phyloP scores from a whole-genome alignment of 257 asterid genomes.

The Solanum gracilifrons region DNA sequence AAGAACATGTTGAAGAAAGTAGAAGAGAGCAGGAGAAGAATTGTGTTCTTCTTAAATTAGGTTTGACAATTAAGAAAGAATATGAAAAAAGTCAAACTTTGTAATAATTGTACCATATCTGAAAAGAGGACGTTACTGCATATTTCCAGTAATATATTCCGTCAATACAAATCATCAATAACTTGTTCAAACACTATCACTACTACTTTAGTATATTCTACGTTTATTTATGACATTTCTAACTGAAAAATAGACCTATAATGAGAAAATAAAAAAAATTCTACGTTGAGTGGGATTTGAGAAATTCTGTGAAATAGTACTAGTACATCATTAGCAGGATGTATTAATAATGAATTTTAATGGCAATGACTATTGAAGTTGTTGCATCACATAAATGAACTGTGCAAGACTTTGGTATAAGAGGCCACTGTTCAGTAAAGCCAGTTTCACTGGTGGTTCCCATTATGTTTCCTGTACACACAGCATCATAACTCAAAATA shows the following conservation, averaged over 20 bases:
- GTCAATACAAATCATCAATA: neutral
- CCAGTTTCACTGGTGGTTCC: neutral
- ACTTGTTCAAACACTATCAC: neutral
- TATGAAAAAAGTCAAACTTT: neutral
- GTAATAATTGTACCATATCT: neutral
- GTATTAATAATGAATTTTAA: neutral
- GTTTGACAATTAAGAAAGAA: neutral
- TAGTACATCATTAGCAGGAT: neutral
- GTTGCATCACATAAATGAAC: neutral
- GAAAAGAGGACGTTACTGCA: neutral
- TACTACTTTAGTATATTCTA: neutral
- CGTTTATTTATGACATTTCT: neutral
- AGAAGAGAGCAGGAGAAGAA: neutral
- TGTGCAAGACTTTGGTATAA: neutral
- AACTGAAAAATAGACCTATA: neutral
- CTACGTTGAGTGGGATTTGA: neutral
- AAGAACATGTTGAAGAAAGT: neutral
- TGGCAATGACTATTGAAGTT: neutral
- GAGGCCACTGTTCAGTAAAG: neutral
- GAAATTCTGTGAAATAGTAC: neutral
- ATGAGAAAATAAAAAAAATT: neutral
- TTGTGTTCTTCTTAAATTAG: neutral
- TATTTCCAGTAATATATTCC: neutral
- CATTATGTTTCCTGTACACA: neutral
- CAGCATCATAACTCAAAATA: neutral